A percentile compares a stretch with the other conserved stretches of the same genome.
phyloP scores from a whole-genome alignment of 2,329 filamentous ascomycete genomes.

The Berkeleyomyces rouxiae region DNA sequence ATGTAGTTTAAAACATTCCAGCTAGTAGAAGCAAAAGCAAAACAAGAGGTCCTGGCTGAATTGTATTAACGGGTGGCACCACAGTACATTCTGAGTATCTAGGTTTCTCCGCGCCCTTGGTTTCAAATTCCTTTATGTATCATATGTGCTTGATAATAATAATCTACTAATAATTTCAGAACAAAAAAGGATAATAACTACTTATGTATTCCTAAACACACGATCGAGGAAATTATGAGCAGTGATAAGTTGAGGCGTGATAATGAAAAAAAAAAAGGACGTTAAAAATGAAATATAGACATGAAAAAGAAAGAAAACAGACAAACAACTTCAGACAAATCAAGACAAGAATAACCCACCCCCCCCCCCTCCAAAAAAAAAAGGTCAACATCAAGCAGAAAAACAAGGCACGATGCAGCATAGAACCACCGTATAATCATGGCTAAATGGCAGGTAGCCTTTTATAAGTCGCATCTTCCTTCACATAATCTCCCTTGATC shows the following conservation, averaged over 20 bases:
- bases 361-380: no score
- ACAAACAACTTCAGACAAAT: not conserved
- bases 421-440: not conserved
- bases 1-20: not conserved
- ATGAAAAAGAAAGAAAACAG: not conserved
- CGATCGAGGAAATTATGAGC: no score
- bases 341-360: not conserved
- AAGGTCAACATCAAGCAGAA: not conserved
- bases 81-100: not conserved
- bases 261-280: not conserved
- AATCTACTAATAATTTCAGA: not conserved
- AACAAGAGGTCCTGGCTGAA: not conserved
- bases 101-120: not conserved
- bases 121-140: not conserved
- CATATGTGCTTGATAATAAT: not conserved
- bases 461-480: not conserved
- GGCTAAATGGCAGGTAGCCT: no score
- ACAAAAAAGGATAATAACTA: not conserved
- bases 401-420: not conserved
- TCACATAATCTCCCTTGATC: not conserved
- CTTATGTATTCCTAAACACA: no score
- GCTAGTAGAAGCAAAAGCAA: not conserved
- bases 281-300: not conserved
- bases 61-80: not conserved
- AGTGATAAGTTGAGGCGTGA: no score